Conservation (phyloP, 306 rosid species). For the cucumber (Cucumis sativus) region Cucumber_9930_V3 NC_026656.2:14008001-14008500, state of each 20-base stretch:
- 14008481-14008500: background rate
- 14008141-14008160: no score
- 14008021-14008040: no score
- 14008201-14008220: background rate
- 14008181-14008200: no score
- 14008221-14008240: background rate
- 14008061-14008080: no score
- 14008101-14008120: no score
- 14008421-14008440: constrained; percentile 5
- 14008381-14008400: constrained; percentile 16
- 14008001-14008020: no score
- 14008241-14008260: constrained; percentile 13
- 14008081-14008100: no score
- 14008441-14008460: constrained; percentile 17
- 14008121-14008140: no score
- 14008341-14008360: constrained; percentile 18
- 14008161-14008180: no score
- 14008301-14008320: constrained; percentile 17
- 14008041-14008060: no score
- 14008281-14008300: constrained; percentile 15
- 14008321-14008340: constrained; percentile 13
- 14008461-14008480: constrained; percentile 11
- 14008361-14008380: constrained; percentile 15
- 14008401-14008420: constrained; percentile 21
- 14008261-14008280: constrained; percentile 20